Conservation (phyloP, 306 rosid genomes). For the Pyrus betulifolia region DNA sequence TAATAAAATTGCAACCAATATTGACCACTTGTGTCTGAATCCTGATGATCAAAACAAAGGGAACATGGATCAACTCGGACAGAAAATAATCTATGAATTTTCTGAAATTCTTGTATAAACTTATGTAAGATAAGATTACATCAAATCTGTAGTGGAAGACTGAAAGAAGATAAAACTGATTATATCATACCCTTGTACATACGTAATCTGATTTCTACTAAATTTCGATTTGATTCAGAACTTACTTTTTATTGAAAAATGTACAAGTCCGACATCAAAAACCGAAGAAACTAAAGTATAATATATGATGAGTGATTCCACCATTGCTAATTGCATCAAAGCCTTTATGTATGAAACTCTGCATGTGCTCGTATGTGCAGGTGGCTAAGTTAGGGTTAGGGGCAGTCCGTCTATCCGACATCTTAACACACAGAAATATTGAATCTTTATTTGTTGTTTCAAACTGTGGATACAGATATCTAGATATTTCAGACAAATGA, state of each 20-base stretch:
- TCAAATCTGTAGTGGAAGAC: not conserved
- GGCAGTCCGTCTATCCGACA: too few species aligned
- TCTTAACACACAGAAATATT: too few species aligned
- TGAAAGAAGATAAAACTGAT: not conserved
- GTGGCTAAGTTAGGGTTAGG: too few species aligned
- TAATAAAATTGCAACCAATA: conserved; percentile 28
- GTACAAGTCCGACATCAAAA: too few species aligned
- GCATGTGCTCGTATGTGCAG: too few species aligned
- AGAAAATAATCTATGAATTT: not conserved
- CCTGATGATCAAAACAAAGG: conserved; percentile 28
- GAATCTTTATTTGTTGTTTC: not conserved
- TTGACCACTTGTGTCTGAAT: conserved; percentile 21
- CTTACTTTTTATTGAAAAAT: too few species aligned
- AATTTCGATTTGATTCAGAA: not conserved
- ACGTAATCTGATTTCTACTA: not conserved
- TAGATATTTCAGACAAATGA: not conserved
- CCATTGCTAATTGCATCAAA: too few species aligned
- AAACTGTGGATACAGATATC: not conserved
- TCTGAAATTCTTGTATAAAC: conserved; percentile 1
- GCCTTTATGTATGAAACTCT: too few species aligned
- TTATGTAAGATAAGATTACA: too few species aligned
- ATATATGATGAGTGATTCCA: too few species aligned
- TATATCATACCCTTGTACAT: not conserved
- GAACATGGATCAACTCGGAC: conserved; percentile 5
- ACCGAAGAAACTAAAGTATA: too few species aligned